Conservation (phyloP, 495 filamentous ascomycete species). For the Daldinia vernicosa region DNA sequence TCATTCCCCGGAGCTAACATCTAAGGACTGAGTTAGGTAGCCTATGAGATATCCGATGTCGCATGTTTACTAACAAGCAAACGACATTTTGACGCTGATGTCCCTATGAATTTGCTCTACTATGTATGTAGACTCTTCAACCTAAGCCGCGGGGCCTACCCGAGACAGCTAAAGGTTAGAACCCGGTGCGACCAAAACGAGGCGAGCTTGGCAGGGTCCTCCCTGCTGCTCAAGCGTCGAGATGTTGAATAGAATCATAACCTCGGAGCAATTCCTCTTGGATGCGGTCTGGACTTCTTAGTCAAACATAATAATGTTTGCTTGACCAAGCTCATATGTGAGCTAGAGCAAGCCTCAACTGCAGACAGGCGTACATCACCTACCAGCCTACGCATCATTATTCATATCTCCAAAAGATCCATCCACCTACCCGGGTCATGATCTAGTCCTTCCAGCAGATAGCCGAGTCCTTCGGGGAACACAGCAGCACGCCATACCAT, state of each 20-base stretch:
- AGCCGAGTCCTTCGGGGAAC: background rate
- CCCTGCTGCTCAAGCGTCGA: constrained; percentile 19
- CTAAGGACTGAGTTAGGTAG: background rate
- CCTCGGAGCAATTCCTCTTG: background rate
- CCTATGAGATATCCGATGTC: constrained; percentile 20
- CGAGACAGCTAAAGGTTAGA: constrained; percentile 25
- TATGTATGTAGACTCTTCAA: constrained; percentile 11
- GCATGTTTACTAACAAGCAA: constrained; percentile 12
- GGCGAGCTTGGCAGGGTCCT: constrained; percentile 24
- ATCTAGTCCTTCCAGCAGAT: constrained; percentile 21
- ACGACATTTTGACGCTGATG: background rate
- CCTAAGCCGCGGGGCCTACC: constrained; percentile 19
- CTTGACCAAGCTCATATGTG: background rate
- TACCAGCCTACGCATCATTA: background rate
- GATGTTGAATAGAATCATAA: background rate
- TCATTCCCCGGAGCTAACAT: background rate
- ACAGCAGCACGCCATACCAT: constrained; percentile 6
- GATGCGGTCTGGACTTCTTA: background rate
- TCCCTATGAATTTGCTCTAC: constrained; percentile 3
- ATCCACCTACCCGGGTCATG: constrained; percentile 26
- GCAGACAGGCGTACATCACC: background rate
- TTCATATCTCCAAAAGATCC: constrained; percentile 19
- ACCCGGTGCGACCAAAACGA: constrained; percentile 11
- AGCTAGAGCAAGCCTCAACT: constrained; percentile 26
- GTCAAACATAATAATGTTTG: constrained; percentile 10